Evolutionary conservation across 2,329 filamentous ascomycete species (phyloP).

Genomic region (Colletotrichum tofieldiae): DNA sequence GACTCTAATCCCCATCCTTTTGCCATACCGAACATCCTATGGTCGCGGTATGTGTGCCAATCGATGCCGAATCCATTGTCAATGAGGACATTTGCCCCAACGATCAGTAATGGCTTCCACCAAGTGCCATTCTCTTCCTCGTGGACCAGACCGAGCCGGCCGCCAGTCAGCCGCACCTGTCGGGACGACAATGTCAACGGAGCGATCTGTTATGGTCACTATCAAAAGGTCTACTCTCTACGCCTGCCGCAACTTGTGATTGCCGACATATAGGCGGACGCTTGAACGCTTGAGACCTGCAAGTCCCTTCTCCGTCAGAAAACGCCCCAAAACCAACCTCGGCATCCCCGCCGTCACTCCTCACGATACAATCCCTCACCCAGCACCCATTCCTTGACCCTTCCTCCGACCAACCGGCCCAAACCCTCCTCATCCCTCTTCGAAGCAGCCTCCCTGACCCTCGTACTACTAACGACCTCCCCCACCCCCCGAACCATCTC

Average conservation of each 20-base stretch:
- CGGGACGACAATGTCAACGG: no score
- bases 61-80: background rate
- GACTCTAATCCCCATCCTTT: no score
- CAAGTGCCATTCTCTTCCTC: background rate
- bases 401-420: constrained; percentile 67
- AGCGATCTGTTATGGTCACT: background rate
- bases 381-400: constrained; percentile 72
- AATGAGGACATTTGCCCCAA: background rate
- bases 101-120: background rate
- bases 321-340: no score
- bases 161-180: background rate
- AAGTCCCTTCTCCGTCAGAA: no score
- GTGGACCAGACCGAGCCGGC: background rate
- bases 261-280: no score
- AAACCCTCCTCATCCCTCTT: constrained; percentile 65
- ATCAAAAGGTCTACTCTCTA: background rate
- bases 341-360: constrained; percentile 41
- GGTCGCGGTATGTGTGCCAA: background rate
- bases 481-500: constrained; percentile 68
- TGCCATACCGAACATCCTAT: no score
- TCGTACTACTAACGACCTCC: constrained; percentile 71
- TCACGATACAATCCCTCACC: constrained; percentile 69
- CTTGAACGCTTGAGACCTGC: no score
- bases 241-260: no score
- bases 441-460: constrained; percentile 70